Conservation (phyloP, 306 rosid genomes). For the Ammopiptanthus mongolicus region DNA sequence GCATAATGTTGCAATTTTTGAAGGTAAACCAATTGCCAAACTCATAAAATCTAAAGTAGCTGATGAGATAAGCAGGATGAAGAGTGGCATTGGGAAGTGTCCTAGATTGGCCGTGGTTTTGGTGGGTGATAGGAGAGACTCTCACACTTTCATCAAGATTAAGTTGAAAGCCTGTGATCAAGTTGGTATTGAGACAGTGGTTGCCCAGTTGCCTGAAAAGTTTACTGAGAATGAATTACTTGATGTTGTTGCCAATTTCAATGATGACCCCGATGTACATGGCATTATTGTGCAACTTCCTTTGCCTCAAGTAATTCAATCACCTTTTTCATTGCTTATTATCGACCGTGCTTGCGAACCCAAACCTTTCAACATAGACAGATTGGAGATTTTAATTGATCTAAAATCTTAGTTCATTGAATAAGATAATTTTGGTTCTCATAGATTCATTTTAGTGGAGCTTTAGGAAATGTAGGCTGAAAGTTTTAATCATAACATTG, state of each 20-base stretch:
- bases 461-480: not conserved
- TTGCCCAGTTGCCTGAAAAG: constrained; percentile 33
- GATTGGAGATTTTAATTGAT: too few species aligned
- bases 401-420: not conserved
- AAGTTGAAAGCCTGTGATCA: constrained; percentile 50
- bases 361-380: too few species aligned
- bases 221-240: constrained; percentile 42
- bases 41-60: constrained; percentile 31
- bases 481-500: not conserved
- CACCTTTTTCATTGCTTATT: not conserved
- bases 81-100: constrained; percentile 31
- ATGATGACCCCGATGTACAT: constrained; percentile 38
- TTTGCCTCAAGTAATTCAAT: constrained; percentile 41
- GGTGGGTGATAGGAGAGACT: constrained; percentile 51
- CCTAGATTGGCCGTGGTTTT: constrained; percentile 50
- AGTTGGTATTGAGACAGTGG: constrained; percentile 49
- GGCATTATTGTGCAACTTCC: constrained; percentile 65
- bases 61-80: constrained; percentile 39
- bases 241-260: constrained; percentile 38
- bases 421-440: not conserved
- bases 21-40: constrained; percentile 41
- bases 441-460: not conserved
- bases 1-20: constrained; percentile 29
- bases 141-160: constrained; percentile 33
- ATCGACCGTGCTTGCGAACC: too few species aligned